Base-by-base conservation (phyloP, 2,329 filamentous ascomycete genomes). In the Stemphylium lycopersici region DNA sequence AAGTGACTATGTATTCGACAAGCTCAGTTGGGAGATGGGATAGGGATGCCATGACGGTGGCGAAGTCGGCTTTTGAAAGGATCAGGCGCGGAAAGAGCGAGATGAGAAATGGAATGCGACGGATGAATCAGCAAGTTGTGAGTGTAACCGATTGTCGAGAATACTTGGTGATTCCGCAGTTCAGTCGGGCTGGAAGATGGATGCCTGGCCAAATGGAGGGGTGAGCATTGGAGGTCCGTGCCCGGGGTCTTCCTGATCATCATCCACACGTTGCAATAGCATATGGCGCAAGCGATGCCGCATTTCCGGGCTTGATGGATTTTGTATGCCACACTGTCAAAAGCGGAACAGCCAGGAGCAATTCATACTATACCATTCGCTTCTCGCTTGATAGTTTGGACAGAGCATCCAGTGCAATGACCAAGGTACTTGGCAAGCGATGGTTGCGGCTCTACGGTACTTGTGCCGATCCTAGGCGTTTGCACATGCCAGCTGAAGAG, bases 1-100 rank as follows among this genome's bases (percentile, higher is more conserved):
- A 62, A 7, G 56, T 46, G 24, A 67, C 42, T 20, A 70, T 56
- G 7, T 62, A 58, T 37, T 71, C 65, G 5, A 68, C 49, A 10
- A 72, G 55, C 50, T 72, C 69, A 16, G 56, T 37, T 10, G 68
- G 61, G 4, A 72, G 50, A 15, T 56, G 37, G 31, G 58, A 50
- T 16, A 70, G 59, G 10, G 52, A 46, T 11, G 63, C 59, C 69
- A 70, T 70, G 6, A 16, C 12, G 11, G 22, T 37, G 24, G 39
- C 4, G 22, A 48, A 13, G 1, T 34, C 4, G 13, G n/a, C 11
- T 22, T 10, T 24, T 6, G 22, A 34, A 8, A 34, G 38, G 31
- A 42, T 6, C 24, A 20, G 15, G 11, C 11, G 4, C n/a, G 16
- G 26, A 7, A 11, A 12, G 26, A 6, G 13, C 26, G 18, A 42